Conservation (phyloP, 192 early-diverging fungal species). For the Coemansia nantahalensis region DNA sequence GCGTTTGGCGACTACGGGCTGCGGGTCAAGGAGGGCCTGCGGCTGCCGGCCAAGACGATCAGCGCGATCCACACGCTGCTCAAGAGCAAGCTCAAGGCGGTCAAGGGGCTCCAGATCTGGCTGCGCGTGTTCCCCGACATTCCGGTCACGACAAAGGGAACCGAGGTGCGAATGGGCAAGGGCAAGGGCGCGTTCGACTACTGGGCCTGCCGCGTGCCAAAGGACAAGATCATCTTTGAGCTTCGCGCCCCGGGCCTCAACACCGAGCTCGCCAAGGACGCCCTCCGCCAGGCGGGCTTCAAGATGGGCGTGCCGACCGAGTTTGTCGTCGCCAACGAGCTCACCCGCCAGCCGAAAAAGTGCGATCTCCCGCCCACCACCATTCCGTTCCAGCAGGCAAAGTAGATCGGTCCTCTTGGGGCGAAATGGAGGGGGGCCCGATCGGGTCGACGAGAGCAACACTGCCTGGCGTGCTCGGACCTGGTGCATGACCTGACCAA, state of each 20-base stretch:
- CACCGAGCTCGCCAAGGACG: slow-evolving; percentile 59
- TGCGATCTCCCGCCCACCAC: slow-evolving; percentile 35
- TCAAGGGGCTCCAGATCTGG: slow-evolving; percentile 85
- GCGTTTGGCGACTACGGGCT: slow-evolving; percentile 91
- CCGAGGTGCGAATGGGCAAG: slow-evolving; percentile 95
- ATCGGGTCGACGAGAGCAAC: no score
- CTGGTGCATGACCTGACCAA: no score
- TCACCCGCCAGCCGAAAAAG: slow-evolving; percentile 48
- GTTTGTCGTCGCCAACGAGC: slow-evolving; percentile 38
- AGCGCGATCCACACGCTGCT: slow-evolving; percentile 71
- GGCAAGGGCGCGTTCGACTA: slow-evolving; percentile 95
- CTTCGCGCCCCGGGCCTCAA: slow-evolving; percentile 73
- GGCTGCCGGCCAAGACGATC: slow-evolving; percentile 80
- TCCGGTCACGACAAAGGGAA: slow-evolving; percentile 88
- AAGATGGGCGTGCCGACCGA: slow-evolving; percentile 47
- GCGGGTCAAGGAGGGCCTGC: slow-evolving; percentile 78
- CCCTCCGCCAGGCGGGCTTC: slow-evolving; percentile 46
- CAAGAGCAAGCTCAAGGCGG: slow-evolving; percentile 75
- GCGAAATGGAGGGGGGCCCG: no score
- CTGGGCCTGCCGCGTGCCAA: slow-evolving; percentile 86
- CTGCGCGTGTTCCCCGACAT: slow-evolving; percentile 89
- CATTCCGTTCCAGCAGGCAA: slow-evolving; percentile 49
- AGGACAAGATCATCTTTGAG: slow-evolving; percentile 89
- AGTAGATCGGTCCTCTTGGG: slow-evolving; percentile 18
- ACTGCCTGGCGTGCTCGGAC: no score